phyloP scores from a whole-genome alignment of 2,329 filamentous ascomycete genomes.

The Blastomyces silverae region DNA sequence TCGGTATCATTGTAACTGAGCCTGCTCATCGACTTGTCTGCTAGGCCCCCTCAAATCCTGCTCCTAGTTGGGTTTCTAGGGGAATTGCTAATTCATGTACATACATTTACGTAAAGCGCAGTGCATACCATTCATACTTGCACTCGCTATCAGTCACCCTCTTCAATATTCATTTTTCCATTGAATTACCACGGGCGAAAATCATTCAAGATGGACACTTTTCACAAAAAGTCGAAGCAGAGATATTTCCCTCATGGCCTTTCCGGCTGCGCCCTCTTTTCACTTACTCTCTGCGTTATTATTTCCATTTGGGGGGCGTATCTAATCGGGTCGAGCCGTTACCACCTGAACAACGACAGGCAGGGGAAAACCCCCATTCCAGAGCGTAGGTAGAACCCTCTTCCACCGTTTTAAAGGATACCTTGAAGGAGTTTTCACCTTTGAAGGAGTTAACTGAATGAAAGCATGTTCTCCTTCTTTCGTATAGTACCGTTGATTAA shows the following conservation, averaged over 20 bases:
- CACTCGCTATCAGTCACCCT: not conserved
- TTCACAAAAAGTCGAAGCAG: not conserved
- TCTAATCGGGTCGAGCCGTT: not conserved
- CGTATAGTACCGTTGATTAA: constrained; percentile 5
- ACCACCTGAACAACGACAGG: not conserved
- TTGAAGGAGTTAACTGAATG: not conserved
- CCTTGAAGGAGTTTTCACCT: not conserved
- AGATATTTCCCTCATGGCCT: constrained; percentile 3
- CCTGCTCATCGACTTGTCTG: not conserved
- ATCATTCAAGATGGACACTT: not conserved
- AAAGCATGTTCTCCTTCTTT: not conserved
- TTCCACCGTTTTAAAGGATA: not conserved
- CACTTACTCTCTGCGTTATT: not conserved
- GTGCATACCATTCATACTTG: not conserved
- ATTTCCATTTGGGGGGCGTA: constrained; percentile 1
- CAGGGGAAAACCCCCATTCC: constrained; percentile 8
- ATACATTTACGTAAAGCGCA: not conserved
- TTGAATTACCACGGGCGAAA: not conserved
- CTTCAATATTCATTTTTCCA: not conserved
- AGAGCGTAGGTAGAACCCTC: not conserved
- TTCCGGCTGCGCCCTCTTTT: not conserved
- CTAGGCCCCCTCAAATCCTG: not conserved
- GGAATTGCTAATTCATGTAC: not conserved
- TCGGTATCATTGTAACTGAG: not conserved
- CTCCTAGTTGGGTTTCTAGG: not conserved